phyloP scores from a whole-genome alignment of 257 asterid genomes.

The Schizonepeta tenuifolia region DNA sequence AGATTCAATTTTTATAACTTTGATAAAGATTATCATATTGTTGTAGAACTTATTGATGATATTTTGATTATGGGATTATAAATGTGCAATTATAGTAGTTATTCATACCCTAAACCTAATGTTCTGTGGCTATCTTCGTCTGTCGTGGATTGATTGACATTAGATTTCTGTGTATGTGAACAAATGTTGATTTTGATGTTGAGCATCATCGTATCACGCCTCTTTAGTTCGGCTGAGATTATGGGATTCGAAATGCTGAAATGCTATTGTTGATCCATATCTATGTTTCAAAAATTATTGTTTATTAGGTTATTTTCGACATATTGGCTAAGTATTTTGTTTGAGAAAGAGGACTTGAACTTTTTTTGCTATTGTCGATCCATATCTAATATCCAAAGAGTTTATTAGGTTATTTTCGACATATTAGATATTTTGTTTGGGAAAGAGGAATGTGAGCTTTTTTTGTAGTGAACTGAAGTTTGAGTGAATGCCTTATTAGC shows the following conservation, averaged over 20 bases:
- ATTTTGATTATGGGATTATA: slow-evolving; percentile 6
- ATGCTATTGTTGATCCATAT: neutral
- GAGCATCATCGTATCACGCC: slow-evolving; percentile 19
- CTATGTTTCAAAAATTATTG: neutral
- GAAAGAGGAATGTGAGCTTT: neutral
- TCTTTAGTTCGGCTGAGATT: slow-evolving; percentile 59
- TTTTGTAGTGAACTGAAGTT: slow-evolving; percentile 19
- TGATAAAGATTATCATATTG: neutral
- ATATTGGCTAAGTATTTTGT: too few species aligned
- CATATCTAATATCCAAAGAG: too few species aligned
- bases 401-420: too few species aligned
- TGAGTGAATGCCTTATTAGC: slow-evolving; percentile 41
- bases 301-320: neutral
- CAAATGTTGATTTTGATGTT: slow-evolving; percentile 2
- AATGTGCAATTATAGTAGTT: neutral
- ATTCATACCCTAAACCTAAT: neutral
- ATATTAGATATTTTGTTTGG: neutral
- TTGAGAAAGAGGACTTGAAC: too few species aligned
- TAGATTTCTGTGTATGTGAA: neutral
- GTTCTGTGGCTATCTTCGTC: neutral
- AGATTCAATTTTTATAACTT: neutral
- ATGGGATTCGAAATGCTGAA: neutral
- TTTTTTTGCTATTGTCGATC: too few species aligned
- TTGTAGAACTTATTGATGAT: neutral
- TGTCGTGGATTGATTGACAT: neutral